Base-by-base conservation (phyloP, 345 rosid genomes). In the Eutrema yunnanense region DNA sequence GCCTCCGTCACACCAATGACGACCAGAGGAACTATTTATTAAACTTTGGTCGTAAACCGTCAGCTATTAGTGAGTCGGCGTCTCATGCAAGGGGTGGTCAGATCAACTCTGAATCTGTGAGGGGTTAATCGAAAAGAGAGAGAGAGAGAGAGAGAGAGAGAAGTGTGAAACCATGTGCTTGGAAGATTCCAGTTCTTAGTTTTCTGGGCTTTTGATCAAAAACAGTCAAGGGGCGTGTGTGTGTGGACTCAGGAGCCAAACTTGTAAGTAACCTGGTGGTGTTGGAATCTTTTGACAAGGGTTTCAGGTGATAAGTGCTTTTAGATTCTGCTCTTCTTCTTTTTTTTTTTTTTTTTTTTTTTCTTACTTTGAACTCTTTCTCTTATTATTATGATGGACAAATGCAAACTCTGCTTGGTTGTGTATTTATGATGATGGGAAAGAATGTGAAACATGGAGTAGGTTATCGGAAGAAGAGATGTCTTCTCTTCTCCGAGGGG, bases 1-100 rank as follows among this genome's bases (percentile, higher is more conserved):
- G 97, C 86, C 95, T 96, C 36, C 86, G 90, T 58, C 98, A 92
- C 82, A 90, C 99, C 10, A 90, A 82, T 41, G 96, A 90, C 33
- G 64, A 60, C 66, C 98, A 96, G 85, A 79, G 88, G 82, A 92
- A 90, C 78, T 87, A 80, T 48, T 82, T 96, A 74, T 73, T 87
- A 55, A 85, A 82, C 69, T 92, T 92, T 72, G 92, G 96, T 54
- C 96, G 84, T 73, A 90, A 82, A 50, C 84, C 92, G 0, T 75
- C 80, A 55, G 79, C 85, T 7, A 58, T 71, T 14, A 79, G 82
- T 16, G 90, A 78, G 61, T 67, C 86, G 27, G 73, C 62, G 43
- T 72, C 85, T 10, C 86, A 74, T 80, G 78, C 82, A 42, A 85
- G 86, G 26, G 69, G 63, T 62, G 78, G 83, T 67, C 94, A 74